Base-by-base conservation (phyloP, 345 rosid species). In the Moricandia arvensis region DNA sequence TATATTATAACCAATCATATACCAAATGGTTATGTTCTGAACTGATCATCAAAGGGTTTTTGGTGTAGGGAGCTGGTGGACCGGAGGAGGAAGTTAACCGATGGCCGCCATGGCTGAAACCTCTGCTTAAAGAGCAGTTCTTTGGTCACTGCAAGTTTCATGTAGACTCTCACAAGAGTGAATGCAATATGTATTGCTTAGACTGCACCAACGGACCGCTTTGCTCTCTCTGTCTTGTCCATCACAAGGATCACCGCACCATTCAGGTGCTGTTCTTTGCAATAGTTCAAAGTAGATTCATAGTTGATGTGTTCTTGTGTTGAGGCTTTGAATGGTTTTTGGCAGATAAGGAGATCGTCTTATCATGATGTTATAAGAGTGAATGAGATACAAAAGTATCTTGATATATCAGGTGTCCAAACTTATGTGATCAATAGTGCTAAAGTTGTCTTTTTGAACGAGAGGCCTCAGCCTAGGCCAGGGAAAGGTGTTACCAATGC, bases 301-400 rank as follows among this genome's bases (percentile, higher is more conserved):
- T 17, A 6, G 24, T 29, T 8, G 31, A 15, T 13, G 45, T 31
- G 38, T 59, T 63, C 21, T 47, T 47, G 51, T 47, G 18, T 47
- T 53, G 53, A 24, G 53, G 49, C 43, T 17, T 18, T 76, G 72
- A 8, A 47, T 79, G 59, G 53, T 33, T 43, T 55, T 15, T 59
- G 59, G 71, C 83, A 93, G 99, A 96, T 96, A 83, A 86, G 99
- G 85, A 89, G 99, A 76, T 96, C 99, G 3, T 96, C 98, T 0
- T 96, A 96, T 87, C 99, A 96, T 82, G 98, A 93, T 84, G 99
- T 96, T 64, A 91, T 93, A n/a, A 86, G 99, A 66, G 98, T 93
- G 18, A 81, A 87, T 31, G 99, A 96, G 83, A 89, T 96, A 53
- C 95, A 91, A 83, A 96, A 90, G 77, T 84, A 87, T 60, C 72